These are phyloP conservation scores for Pseudoperonospora humuli DNA, from an alignment of 352 stramenopile species.

Conservation along the genomic window DNA sequence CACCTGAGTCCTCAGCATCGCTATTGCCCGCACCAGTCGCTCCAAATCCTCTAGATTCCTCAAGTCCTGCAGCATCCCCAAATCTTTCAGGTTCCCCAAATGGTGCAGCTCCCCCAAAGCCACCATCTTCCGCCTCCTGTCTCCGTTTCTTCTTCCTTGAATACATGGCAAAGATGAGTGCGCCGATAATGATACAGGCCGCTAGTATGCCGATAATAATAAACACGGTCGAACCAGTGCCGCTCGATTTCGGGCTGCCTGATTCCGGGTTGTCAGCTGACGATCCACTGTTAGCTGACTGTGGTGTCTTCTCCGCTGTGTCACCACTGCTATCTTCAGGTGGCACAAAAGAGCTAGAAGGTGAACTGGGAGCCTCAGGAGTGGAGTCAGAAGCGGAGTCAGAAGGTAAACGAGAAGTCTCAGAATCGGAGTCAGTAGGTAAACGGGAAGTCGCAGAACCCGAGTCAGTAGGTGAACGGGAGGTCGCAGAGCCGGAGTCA, in stretches of 20 bases:
- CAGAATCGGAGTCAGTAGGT: slow-evolving; percentile 3
- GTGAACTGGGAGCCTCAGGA: slow-evolving; percentile 5
- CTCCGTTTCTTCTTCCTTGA: slow-evolving; percentile 65
- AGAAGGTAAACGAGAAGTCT: slow-evolving; percentile 1
- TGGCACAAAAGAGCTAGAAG: slow-evolving; percentile 2
- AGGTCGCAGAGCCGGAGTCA: background rate
- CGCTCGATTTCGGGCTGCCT: slow-evolving; percentile 20
- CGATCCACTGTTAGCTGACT: slow-evolving; percentile 14
- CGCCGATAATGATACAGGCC: slow-evolving; percentile 51
- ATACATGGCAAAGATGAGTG: slow-evolving; percentile 66
- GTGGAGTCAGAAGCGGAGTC: slow-evolving; percentile 1
- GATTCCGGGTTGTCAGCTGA: slow-evolving; percentile 21
- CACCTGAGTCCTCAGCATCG: slow-evolving; percentile 20
- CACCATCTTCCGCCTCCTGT: slow-evolving; percentile 36
- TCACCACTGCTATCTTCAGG: slow-evolving; percentile 8
- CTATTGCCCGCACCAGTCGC: slow-evolving; percentile 15
- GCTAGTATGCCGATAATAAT: slow-evolving; percentile 63
- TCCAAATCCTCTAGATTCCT: slow-evolving; percentile 29
- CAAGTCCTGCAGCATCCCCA: too few species aligned
- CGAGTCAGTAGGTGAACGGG: slow-evolving; percentile 9
- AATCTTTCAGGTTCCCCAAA: too few species aligned
- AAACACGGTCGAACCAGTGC: slow-evolving; percentile 47
- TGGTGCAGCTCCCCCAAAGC: slow-evolving; percentile 36
- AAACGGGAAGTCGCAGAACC: background rate
- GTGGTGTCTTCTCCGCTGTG: slow-evolving; percentile 7